Evolutionary conservation across 345 rosid genomes (phyloP).

Genomic region (Hibiscus trionum): DNA sequence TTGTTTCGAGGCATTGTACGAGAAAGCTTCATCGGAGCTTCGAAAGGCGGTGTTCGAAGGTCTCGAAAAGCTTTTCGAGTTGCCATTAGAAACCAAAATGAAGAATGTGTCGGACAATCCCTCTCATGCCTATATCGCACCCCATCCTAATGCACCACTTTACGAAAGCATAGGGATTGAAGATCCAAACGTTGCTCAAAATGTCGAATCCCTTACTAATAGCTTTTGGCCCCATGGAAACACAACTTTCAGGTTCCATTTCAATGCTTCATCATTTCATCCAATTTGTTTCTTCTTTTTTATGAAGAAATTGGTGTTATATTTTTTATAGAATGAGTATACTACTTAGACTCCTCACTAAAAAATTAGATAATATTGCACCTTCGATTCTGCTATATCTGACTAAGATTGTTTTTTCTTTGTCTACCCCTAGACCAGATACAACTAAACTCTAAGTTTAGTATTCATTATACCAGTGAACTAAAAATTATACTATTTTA

Average conservation of each 20-base stretch:
- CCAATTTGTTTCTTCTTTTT: neutral
- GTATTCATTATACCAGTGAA: no score
- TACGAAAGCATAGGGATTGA: slow-evolving; percentile 64
- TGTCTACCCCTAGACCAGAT: no score
- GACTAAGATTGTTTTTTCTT: no score
- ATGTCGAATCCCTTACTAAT: slow-evolving; percentile 28
- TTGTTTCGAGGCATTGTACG: slow-evolving; percentile 52
- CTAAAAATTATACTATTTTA: no score
- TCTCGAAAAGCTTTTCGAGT: slow-evolving; percentile 45
- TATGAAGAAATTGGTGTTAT: no score
- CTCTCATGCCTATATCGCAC: slow-evolving; percentile 51
- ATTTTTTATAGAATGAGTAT: no score
- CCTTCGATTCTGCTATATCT: no score
- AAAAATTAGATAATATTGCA: no score
- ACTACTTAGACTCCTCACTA: no score
- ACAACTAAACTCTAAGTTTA: no score
- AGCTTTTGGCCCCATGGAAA: slow-evolving; percentile 52
- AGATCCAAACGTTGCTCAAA: slow-evolving; percentile 24
- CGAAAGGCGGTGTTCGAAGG: slow-evolving; percentile 25
- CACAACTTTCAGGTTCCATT: slow-evolving; percentile 38
- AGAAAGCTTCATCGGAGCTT: slow-evolving; percentile 29
- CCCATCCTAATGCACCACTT: slow-evolving; percentile 43
- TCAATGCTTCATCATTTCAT: neutral
- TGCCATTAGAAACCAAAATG: slow-evolving; percentile 44
- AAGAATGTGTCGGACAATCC: slow-evolving; percentile 42